Base-by-base conservation (phyloP, 202 grass and related monocot species). In the Alloteropsis angusta region DNA sequence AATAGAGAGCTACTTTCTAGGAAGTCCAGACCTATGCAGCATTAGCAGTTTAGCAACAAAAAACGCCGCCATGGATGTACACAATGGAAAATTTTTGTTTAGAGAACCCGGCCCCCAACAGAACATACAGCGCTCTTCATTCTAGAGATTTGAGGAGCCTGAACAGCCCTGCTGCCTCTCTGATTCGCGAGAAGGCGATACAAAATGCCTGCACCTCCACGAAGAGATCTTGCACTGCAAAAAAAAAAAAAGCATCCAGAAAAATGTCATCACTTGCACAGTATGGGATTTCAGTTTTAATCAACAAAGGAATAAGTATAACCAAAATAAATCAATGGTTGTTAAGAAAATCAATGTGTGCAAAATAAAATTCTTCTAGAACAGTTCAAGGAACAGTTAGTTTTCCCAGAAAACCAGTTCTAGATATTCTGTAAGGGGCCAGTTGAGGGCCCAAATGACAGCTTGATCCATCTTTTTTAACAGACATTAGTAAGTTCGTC, bases 181-280 rank as follows among this genome's bases (percentile, higher is more conserved):
- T 98, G 79, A 98, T 95, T 25, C 92, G 83, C 0, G 89, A 95
- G 55, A 95, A 98, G 21, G 89, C 90, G 15, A 98, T 95, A 86
- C 96, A 98, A 78, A 98, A 98, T 7, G 95, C 95, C 60, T 98
- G 95, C 74, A 98, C 95, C 87, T 98, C 92, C 2, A 94, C 85
- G 72, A 98, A 84, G 9, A 98, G 85, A 90, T 98, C 95, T 84
- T 90, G 85, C 44, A 94, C 95, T 98, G 85, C 85, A 80, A 22
- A 89, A 74, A 78, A 22, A 89, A 74, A 82, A 71, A 35, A 69
- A 75, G 78, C 32, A 85, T 63, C 19, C 21, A 85, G 23, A 81
- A 46, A 52, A 39, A 76, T 32, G 54, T 47, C 37, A 79, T 13
- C 26, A 3, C 66, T 3, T 82, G 49, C 52, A 60, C 0, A 41